phyloP scores from a whole-genome alignment of 192 early-diverging fungal species.

The Coemansia sp. region DNA sequence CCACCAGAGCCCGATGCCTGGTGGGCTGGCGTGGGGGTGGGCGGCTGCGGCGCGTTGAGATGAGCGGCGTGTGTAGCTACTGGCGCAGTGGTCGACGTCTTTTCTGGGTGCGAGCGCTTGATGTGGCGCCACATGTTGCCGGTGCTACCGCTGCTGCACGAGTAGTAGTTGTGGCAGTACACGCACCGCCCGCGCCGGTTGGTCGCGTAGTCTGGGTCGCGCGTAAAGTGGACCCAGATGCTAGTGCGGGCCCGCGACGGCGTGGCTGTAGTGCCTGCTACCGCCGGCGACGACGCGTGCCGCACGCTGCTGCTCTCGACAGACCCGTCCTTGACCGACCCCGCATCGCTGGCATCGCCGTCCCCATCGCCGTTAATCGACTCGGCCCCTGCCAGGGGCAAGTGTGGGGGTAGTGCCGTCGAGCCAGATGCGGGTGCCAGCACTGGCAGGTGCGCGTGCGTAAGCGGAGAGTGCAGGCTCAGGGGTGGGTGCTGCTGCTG shows the following conservation, averaged over 20 bases:
- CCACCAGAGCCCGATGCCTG: background rate
- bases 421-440: conserved; percentile 12
- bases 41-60: conserved; percentile 17
- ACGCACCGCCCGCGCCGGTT: conserved; percentile 57
- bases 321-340: conserved; percentile 42
- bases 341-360: conserved; percentile 36
- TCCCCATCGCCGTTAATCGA: conserved; percentile 36
- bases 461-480: conserved; percentile 11
- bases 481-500: conserved; percentile 14
- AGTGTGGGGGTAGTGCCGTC: background rate
- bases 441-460: background rate
- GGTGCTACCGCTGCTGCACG: conserved; percentile 56
- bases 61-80: conserved; percentile 40
- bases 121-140: conserved; percentile 59
- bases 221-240: conserved; percentile 57
- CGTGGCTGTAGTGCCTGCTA: conserved; percentile 22
- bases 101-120: conserved; percentile 56
- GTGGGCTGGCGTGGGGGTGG: conserved; percentile 3
- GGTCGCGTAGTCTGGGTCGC: conserved; percentile 54
- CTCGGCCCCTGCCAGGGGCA: background rate
- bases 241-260: conserved; percentile 49
- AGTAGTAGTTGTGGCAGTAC: conserved; percentile 60
- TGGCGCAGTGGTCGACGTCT: conserved; percentile 47
- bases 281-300: conserved; percentile 38
- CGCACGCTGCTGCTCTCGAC: conserved; percentile 40